Evolutionary conservation across 2,329 filamentous ascomycete species (phyloP), one percentile per base, ranked within the genome.

Genomic region (Aspergillus vadensis): DNA sequence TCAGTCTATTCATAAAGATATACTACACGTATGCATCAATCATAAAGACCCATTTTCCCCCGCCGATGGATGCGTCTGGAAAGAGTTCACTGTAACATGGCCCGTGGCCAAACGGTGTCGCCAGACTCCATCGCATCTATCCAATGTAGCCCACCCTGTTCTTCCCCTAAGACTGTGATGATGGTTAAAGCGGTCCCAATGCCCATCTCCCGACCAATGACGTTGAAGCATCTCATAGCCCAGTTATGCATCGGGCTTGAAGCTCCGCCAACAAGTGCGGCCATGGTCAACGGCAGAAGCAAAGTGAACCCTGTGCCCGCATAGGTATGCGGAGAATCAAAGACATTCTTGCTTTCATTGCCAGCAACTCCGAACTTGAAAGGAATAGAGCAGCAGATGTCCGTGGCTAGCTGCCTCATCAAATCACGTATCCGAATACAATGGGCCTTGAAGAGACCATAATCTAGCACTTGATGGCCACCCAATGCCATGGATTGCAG

Each of bases 331-430:
- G 47, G 25, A 10, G 53, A n/a, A n/a, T 55, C 25, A 10, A 36
- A 14, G 2, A 23, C 21, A 9, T 21, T 5, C n/a, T 19, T 55
- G 5, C n/a, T 41, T 1, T 19, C 53, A 3, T 23, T 10, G 12
- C 36, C 32, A 23, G 53, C 53, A 36, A 55, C n/a, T 27, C 53
- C 53, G 10, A 55, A 55, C 23, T 55, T 55, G 23, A 32, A 55
- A 25, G 53, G 53, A 15, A 55, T 12, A n/a, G 53, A 43, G 53
- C 53, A 55, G 41, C 53, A 55, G 39, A 55, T 47, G 43, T 55
- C 41, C 5, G n/a, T 36, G 3, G 53, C 53, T 4, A 55, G 27
- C 36, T 55, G 53, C 25, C 53, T 55, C 23, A 32, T 10, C 17
- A 43, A 12, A 17, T 25, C 53, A n/a, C 53, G 53, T 3, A 30